phyloP scores from a whole-genome alignment of 1,139 yeast genomes.

The Taphrina communis region DNA sequence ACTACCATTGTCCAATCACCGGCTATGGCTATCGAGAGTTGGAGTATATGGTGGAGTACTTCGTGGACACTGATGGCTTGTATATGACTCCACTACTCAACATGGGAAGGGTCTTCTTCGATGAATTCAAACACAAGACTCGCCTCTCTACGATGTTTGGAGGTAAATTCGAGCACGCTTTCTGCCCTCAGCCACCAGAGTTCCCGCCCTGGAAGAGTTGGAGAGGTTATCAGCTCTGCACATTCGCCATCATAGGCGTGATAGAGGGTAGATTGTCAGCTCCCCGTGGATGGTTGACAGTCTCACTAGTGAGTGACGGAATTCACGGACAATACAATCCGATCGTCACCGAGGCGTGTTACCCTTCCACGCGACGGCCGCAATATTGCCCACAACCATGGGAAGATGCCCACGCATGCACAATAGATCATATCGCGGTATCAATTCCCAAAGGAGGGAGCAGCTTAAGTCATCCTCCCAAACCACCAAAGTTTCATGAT shows the following conservation, averaged over 20 bases:
- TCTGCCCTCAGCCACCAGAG: background rate
- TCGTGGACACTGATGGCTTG: background rate
- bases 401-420: background rate
- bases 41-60: background rate
- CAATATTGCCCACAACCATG: background rate
- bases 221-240: background rate
- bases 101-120: background rate
- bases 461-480: background rate
- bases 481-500: background rate
- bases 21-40: background rate
- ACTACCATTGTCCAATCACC: background rate
- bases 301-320: background rate
- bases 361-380: background rate
- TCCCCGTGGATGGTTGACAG: background rate
- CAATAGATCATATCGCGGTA: background rate
- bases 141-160: background rate
- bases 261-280: background rate
- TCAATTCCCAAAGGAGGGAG: background rate
- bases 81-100: background rate
- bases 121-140: background rate
- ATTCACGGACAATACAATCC: background rate
- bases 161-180: background rate
- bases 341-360: background rate
- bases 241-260: background rate
- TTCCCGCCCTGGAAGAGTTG: background rate